phyloP scores from a whole-genome alignment of 169 alveolate species.

The Toxoplasma gondii region DNA sequence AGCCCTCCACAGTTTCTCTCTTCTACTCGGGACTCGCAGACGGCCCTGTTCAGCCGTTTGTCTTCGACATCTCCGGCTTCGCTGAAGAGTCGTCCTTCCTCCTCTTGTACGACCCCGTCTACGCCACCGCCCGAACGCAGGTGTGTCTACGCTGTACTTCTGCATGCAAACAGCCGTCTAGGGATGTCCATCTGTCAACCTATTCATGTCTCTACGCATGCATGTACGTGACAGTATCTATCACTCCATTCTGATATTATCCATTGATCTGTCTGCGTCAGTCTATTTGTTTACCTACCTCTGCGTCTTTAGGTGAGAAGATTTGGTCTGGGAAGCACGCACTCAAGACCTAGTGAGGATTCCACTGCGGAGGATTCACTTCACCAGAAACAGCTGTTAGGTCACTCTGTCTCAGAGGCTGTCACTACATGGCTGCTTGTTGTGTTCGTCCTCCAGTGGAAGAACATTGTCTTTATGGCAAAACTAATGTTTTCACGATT shows the following conservation, averaged over 20 bases:
- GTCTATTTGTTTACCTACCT: background rate
- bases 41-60: slow-evolving; percentile 73
- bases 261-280: background rate
- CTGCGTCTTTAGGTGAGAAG: background rate
- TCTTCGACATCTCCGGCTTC: slow-evolving; percentile 63
- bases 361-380: too few relatives aligned
- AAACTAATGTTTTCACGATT: too few relatives aligned
- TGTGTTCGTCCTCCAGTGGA: too few relatives aligned
- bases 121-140: slow-evolving; percentile 70
- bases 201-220: background rate
- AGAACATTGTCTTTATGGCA: too few relatives aligned
- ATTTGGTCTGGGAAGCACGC: too few relatives aligned
- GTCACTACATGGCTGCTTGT: too few relatives aligned
- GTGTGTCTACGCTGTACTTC: slow-evolving; percentile 14
- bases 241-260: background rate
- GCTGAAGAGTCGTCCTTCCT: slow-evolving; percentile 72
- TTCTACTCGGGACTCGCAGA: slow-evolving; percentile 70
- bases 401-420: too few relatives aligned
- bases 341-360: too few relatives aligned
- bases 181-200: background rate
- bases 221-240: background rate
- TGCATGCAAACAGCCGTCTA: background rate
- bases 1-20: slow-evolving; percentile 69
- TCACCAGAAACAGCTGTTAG: too few relatives aligned
- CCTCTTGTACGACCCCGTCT: slow-evolving; percentile 67